Conservation (phyloP, 2,329 filamentous ascomycete species). For the Chrysoporthe puriensis region DNA sequence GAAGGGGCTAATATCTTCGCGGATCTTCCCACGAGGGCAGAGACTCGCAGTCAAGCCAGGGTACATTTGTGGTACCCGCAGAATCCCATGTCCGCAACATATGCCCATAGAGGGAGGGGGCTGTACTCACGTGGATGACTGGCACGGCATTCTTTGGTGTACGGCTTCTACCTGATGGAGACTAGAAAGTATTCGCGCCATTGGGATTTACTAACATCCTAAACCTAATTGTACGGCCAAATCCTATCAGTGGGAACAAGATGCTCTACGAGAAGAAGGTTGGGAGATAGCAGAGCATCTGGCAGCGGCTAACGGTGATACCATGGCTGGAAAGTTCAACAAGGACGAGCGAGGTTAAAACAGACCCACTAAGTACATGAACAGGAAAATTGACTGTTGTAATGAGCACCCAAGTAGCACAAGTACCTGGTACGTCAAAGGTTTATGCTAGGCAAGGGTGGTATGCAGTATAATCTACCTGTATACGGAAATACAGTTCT, state of each 20-base stretch:
- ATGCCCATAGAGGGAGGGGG: slow-evolving; percentile 39
- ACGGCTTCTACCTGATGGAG: slow-evolving; percentile 31
- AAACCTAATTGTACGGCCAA: slow-evolving; percentile 39
- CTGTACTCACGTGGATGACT: slow-evolving; percentile 41
- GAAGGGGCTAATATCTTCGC: slow-evolving; percentile 37
- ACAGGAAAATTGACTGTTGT: no score
- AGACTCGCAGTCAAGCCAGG: slow-evolving; percentile 45
- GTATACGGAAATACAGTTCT: no score
- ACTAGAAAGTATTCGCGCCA: slow-evolving; percentile 42
- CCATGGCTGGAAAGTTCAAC: slow-evolving; percentile 22
- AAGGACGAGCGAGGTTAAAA: no score
- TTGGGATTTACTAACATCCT: slow-evolving; percentile 42
- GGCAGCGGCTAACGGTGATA: slow-evolving; percentile 35
- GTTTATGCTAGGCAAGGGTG: no score
- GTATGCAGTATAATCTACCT: no score
- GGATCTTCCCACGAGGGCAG: slow-evolving; percentile 38
- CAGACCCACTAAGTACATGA: not conserved
- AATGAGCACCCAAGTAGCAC: no score
- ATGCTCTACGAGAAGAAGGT: slow-evolving; percentile 39
- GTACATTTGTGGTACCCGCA: slow-evolving; percentile 43
- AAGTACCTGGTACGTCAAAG: no score
- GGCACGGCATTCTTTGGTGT: slow-evolving; percentile 42
- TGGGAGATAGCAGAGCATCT: slow-evolving; percentile 37
- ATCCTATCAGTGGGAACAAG: slow-evolving; percentile 35
- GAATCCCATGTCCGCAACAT: slow-evolving; percentile 36